Percentiles rank a stretch among this genome's conserved stretches.
phyloP scores from a whole-genome alignment of 371 early-diverging fungal genomes.

The Mortierella sp. region DNA sequence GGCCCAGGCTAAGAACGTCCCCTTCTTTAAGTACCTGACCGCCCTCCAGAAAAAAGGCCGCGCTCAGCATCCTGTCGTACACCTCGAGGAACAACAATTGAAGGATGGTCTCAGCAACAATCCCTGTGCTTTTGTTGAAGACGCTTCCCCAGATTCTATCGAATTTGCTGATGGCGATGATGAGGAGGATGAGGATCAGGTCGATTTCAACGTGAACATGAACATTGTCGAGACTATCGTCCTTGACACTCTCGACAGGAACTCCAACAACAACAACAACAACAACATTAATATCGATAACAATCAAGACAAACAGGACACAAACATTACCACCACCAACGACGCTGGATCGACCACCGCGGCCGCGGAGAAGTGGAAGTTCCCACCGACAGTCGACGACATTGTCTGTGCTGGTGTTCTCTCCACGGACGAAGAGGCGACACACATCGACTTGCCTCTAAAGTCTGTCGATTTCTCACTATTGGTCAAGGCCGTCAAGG shows the following conservation, averaged over 20 bases:
- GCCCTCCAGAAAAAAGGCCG: slow-evolving; percentile 31
- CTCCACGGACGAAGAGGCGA: not conserved
- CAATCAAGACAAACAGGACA: not conserved
- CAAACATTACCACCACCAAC: not conserved
- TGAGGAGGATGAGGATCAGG: not conserved
- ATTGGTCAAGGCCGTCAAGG: slow-evolving; percentile 20
- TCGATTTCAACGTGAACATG: not conserved
- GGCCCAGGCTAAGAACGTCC: slow-evolving; percentile 27
- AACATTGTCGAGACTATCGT: not conserved
- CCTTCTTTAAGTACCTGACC: slow-evolving; percentile 47
- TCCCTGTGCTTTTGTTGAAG: not conserved
- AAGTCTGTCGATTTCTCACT: slow-evolving; percentile 33
- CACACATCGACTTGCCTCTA: not conserved
- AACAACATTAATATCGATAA: not conserved
- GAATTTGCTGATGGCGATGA: not conserved
- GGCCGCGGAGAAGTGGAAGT: not conserved
- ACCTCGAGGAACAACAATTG: not conserved
- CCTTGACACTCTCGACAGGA: not conserved
- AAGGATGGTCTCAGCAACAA: not conserved
- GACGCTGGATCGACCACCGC: not conserved
- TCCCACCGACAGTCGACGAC: not conserved
- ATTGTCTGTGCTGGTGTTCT: not conserved
- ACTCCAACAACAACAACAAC: not conserved
- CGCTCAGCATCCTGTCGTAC: not conserved
- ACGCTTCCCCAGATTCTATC: not conserved